Base-by-base conservation (phyloP, 768 basidiomycete genomes). In the Pisolithus albus region DNA sequence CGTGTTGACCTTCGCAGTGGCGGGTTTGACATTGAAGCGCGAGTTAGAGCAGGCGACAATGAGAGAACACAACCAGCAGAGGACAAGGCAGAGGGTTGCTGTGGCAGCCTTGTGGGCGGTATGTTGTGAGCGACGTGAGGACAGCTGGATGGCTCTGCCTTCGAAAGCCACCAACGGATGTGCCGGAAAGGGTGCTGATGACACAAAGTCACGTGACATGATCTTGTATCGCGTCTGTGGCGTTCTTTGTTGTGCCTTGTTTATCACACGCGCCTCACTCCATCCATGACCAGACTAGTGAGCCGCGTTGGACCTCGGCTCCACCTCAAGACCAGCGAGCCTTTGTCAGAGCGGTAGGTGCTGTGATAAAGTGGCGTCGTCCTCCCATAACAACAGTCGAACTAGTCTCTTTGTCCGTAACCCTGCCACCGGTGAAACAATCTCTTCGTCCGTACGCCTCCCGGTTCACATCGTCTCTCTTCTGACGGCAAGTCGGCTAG, bases 401-500 rank as follows among this genome's bases (percentile, higher is more conserved):
- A 28, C 16, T 49, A 84, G 81, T 18, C 74, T 85, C 49, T 60
- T 62, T 15, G 78, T 90, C 7, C 61, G 62, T 41, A 88, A 88
- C 64, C 88, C 88, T 10, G 86, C 88, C 2, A 87, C 76, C 1
- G 81, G 84, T 28, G 70, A 83, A 49, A 60, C 70, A 11, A 61
- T 88, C 32, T 80, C 72, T 71, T 75, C 68, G 86, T 85, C 62
- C 54, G 79, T 70, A 37, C 40, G 23, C 28, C 41, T 43, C 23
- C 11, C 34, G 42, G 36, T 43, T 51, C 28, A 43, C 45, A 26
- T 46, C 26, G 28, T 24, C 16, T 16, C 47, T 11, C 37, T n/a
- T 11, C 8, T 24, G 34, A 46, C 42, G 52, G 53, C 50, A 44
- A 30, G 34, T 13, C 5, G 41, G 23, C 19, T 43, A 88, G 87